phyloP scores from a whole-genome alignment of 345 rosid species.

The Brassica juncea region DNA sequence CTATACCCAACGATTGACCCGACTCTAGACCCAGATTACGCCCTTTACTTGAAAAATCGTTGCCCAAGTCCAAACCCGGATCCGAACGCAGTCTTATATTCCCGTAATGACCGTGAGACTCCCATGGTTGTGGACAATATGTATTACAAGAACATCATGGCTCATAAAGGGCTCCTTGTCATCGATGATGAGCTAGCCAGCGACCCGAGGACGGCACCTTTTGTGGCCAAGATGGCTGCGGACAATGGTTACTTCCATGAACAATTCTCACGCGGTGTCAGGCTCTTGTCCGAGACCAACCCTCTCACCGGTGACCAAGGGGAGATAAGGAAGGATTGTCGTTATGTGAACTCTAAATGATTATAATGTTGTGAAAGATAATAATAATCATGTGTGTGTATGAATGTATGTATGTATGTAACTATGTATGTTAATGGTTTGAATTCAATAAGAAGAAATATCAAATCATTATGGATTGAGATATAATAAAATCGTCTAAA shows the following conservation, averaged over 20 bases:
- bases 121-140: conserved; percentile 80
- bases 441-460: background rate
- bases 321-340: conserved; percentile 78
- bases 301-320: conserved; percentile 72
- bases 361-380: conserved; percentile 1
- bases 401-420: background rate
- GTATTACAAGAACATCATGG: conserved; percentile 66
- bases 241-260: conserved; percentile 70
- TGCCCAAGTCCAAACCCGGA: conserved; percentile 65
- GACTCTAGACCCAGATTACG: conserved; percentile 62
- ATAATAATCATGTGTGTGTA: conserved; percentile 11
- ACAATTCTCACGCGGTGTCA: conserved; percentile 62
- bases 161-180: conserved; percentile 61
- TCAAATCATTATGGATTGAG: background rate
- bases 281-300: conserved; percentile 67
- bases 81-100: conserved; percentile 55
- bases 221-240: conserved; percentile 68
- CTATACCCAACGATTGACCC: conserved; percentile 77
- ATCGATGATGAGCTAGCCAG: conserved; percentile 69
- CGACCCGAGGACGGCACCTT: conserved; percentile 61
- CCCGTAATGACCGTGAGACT: conserved; percentile 73
- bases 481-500: background rate
- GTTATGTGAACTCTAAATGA: conserved; percentile 52
- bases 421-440: background rate
- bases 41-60: conserved; percentile 60